These are phyloP conservation scores for Beauveria scarabaeidicola DNA, from an alignment of 2,329 filamentous ascomycete species.

Conservation along the genomic window DNA sequence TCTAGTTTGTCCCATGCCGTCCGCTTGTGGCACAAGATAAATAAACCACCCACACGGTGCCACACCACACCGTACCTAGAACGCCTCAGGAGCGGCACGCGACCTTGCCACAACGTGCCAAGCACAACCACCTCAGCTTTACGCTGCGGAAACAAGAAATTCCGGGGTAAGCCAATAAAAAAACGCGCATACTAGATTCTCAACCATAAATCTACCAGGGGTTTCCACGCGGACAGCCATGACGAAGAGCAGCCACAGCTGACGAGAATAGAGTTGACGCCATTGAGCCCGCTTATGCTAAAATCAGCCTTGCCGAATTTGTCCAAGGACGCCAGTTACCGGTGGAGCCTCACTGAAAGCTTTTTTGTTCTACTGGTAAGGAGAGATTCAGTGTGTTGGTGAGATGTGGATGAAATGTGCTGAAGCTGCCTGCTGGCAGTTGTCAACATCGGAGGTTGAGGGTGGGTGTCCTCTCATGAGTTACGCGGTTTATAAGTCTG, in stretches of 20 bases:
- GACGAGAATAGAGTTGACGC: conserved; percentile 3
- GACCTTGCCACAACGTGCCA: not conserved
- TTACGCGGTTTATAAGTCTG: not conserved
- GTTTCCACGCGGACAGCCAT: not conserved
- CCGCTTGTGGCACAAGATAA: not conserved
- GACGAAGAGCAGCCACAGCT: not conserved
- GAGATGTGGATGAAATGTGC: no score
- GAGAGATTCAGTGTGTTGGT: not conserved
- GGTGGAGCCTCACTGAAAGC: not conserved
- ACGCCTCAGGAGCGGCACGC: not conserved
- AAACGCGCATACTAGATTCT: not conserved
- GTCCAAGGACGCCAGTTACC: not conserved
- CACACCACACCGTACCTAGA: not conserved
- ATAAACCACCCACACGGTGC: no score
- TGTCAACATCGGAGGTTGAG: no score
- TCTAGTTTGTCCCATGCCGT: not conserved
- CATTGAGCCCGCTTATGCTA: not conserved
- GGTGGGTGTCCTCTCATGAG: no score
- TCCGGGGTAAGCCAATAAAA: not conserved
- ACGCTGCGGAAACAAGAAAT: not conserved
- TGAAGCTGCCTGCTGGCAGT: no score
- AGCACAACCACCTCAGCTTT: not conserved
- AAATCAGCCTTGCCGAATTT: not conserved
- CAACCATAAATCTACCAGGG: not conserved
- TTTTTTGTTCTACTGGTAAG: not conserved